Percentiles rank a stretch among this genome's conserved stretches.
These are phyloP conservation scores for Clonostachys chloroleuca DNA, from an alignment of 2,329 filamentous ascomycete species.

Conservation along the genomic window DNA sequence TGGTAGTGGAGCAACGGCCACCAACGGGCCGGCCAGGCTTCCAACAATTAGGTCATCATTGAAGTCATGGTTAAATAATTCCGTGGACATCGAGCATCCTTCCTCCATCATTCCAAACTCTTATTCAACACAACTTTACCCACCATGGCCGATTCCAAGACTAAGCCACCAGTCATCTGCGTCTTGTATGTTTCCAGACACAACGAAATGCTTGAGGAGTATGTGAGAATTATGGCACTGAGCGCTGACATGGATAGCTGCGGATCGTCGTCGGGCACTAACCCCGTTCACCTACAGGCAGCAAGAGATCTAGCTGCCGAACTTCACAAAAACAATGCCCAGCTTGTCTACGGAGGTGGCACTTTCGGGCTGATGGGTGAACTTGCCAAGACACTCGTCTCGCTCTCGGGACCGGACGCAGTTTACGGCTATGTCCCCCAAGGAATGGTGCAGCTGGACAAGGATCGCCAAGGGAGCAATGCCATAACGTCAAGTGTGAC, in stretches of 20 bases:
- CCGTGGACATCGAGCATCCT: too few relatives aligned
- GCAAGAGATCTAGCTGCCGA: constrained; percentile 69
- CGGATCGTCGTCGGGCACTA: constrained; percentile 71
- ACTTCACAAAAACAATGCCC: constrained; percentile 73
- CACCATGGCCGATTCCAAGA: too few relatives aligned
- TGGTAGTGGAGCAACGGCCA: too few relatives aligned
- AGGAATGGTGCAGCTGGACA: constrained; percentile 59
- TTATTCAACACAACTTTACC: too few relatives aligned
- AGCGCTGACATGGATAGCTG: constrained; percentile 38
- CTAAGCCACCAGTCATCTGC: too few relatives aligned
- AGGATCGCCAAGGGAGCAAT: constrained; percentile 61
- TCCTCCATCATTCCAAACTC: too few relatives aligned
- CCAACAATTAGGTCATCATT: too few relatives aligned
- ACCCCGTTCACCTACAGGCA: constrained; percentile 70
- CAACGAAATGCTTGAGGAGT: too few relatives aligned
- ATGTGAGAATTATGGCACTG: too few relatives aligned
- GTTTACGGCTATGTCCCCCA: constrained; percentile 94
- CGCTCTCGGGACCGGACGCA: constrained; percentile 70
- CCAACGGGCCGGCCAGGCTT: too few relatives aligned
- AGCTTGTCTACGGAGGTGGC: constrained; percentile 89
- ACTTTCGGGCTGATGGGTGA: constrained; percentile 96
- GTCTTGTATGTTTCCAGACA: too few relatives aligned
- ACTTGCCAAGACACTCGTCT: constrained; percentile 78
- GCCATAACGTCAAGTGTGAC: constrained; percentile 33
- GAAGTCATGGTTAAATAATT: too few relatives aligned